These are phyloP conservation scores for Candida broadrunensis DNA, from an alignment of 805 yeast genomes.

Conservation along the genomic window DNA sequence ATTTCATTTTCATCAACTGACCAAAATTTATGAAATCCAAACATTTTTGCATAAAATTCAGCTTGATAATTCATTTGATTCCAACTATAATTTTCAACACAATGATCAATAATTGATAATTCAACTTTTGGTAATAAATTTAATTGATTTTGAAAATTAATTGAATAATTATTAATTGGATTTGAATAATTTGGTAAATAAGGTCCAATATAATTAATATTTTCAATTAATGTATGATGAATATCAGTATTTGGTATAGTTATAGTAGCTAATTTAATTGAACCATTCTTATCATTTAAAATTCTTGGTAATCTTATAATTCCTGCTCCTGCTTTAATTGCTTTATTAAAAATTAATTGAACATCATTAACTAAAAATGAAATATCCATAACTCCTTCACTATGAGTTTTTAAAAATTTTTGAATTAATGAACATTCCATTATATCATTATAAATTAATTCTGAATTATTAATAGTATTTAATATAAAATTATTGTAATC, in stretches of 20 bases:
- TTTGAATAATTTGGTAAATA: constrained; percentile 44
- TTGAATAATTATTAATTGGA: constrained; percentile 1
- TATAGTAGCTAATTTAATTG: constrained; percentile 48
- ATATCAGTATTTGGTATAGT: constrained; percentile 53
- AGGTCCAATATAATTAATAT: constrained; percentile 33
- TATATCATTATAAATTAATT: constrained; percentile 14
- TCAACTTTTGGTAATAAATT: constrained; percentile 30
- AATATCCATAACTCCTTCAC: constrained; percentile 80
- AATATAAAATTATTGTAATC: constrained; percentile 9
- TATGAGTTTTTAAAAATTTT: constrained; percentile 46
- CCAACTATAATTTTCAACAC: constrained; percentile 80
- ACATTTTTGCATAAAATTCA: constrained; percentile 53
- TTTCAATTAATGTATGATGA: constrained; percentile 65
- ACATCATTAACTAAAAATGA: constrained; percentile 61
- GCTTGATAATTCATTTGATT: constrained; percentile 58
- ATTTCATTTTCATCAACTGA: constrained; percentile 78
- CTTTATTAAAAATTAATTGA: constrained; percentile 40
- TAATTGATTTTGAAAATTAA: constrained; percentile 1
- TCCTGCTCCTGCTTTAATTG: constrained; percentile 53
- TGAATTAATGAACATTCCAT: constrained; percentile 15
- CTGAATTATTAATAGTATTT: constrained; percentile 14
- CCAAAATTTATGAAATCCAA: constrained; percentile 80
- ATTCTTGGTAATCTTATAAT: constrained; percentile 23
- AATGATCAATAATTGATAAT: constrained; percentile 61
- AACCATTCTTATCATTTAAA: constrained; percentile 47